Base-by-base conservation (phyloP, 2,329 filamentous ascomycete species). In the Botrytis sinoallii region DNA sequence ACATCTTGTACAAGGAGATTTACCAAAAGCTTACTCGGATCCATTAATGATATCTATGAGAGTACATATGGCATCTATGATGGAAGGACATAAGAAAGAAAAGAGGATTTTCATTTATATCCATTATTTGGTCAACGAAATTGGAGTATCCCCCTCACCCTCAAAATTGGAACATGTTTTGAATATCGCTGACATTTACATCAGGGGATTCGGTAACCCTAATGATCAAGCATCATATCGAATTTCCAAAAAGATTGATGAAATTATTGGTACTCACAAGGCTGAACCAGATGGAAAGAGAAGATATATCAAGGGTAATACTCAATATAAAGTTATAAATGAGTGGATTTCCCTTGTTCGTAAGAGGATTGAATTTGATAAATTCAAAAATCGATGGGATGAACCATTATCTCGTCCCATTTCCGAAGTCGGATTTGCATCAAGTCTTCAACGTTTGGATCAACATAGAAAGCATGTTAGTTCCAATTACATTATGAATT, bases 401-500 rank as follows among this genome's bases (percentile, higher is more conserved):
- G 20, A 44, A n/a, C 22, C 63, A 66, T 46, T 66, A n/a, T 3
- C 22, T 25, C 63, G n/a, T 44, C 42, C 42, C 4, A 66, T 66
- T 46, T 46, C 64, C n/a, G 42, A 66, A 35, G 64, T 66, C 14
- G 42, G 63, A 44, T 66, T 44, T 66, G 63, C 38, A 14, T 40
- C 38, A 5, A 44, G 44, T 52, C 42, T 66, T 44, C n/a, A 25
- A 29, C 40, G 42, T 16, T 44, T 66, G 7, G 63, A 44, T 18
- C 38, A 44, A 44, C 63, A 66, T 29, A 29, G 12, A 8, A 52
- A 66, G 22, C 42, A 48, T 44, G 25, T 32, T 4, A 66, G 64
- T 16, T 66, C 63, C 18, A 66, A 66, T 44, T 66, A 66, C 7
- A 44, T 66, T 12, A 66, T 66, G 63, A 66, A 48, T 32, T 66